These are phyloP conservation scores for Ceratocystis smalleyi DNA, from an alignment of 2,329 filamentous ascomycete species.

Conservation along the genomic window DNA sequence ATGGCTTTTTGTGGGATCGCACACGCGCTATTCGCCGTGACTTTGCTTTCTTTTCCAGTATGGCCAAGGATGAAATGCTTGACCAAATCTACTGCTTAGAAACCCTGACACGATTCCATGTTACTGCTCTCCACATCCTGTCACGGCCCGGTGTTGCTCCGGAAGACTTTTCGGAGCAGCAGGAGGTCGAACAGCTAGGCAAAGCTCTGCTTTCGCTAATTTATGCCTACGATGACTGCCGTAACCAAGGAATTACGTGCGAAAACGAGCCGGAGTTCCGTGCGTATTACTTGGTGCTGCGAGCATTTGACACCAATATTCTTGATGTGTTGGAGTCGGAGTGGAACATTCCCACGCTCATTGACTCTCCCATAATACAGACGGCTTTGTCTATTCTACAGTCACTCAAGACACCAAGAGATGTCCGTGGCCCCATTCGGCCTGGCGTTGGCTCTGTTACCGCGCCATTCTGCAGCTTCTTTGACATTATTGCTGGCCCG, in stretches of 20 bases:
- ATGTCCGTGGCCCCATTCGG: slow-evolving; percentile 41
- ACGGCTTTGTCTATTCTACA: slow-evolving; percentile 46
- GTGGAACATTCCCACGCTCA: slow-evolving; percentile 42
- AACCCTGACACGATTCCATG: slow-evolving; percentile 51
- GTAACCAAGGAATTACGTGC: slow-evolving; percentile 40
- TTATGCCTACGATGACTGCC: slow-evolving; percentile 51
- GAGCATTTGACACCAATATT: slow-evolving; percentile 43
- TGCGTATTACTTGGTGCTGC: slow-evolving; percentile 48
- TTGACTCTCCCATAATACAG: slow-evolving; percentile 40
- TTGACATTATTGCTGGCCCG: slow-evolving; percentile 41
- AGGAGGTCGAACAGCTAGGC: slow-evolving; percentile 51
- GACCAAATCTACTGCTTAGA: slow-evolving; percentile 49
- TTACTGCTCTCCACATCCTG: slow-evolving; percentile 47
- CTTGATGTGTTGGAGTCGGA: slow-evolving; percentile 37
- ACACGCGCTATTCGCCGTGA: slow-evolving; percentile 53
- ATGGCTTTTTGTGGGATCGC: slow-evolving; percentile 53
- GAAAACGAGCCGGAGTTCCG: slow-evolving; percentile 51
- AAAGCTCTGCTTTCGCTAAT: slow-evolving; percentile 50
- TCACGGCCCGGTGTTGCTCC: slow-evolving; percentile 39
- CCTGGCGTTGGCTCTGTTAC: slow-evolving; percentile 23
- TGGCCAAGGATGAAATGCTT: slow-evolving; percentile 40
- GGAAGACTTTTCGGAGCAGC: slow-evolving; percentile 49
- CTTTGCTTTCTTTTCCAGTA: slow-evolving; percentile 50
- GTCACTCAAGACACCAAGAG: slow-evolving; percentile 41
- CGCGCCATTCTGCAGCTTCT: slow-evolving; percentile 37